Evolutionary conservation across 1,284 basidiomycete genomes (phyloP), one percentile per base, ranked within the genome.

Genomic region (Termitomyces sp.): DNA sequence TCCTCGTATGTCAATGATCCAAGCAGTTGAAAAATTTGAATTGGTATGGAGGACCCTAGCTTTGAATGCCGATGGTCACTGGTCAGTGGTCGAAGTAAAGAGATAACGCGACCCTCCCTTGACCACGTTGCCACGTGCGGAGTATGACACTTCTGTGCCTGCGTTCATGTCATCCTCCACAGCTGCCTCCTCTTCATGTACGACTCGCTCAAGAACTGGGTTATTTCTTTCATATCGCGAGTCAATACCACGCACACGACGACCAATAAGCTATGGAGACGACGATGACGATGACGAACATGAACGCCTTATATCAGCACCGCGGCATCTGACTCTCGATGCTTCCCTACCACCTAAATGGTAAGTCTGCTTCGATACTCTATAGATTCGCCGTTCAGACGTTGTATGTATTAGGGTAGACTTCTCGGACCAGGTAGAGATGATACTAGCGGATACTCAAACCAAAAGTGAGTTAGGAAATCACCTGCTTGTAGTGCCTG

Each of bases 191-290:
- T 50, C 51, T 43, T 56, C 57, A 41, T 55, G 53, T 34, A 80
- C 81, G 33, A 94, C 89, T 16, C 87, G 96, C 60, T 95, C 91
- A 1, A 74, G 96, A 46, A 98, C 96, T 3, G 83, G 94, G 47
- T 84, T 97, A 65, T 99, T 97, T 71, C 86, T 97, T 54, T 97
- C 94, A 9, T 93, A 93, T 69, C 82, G 96, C 57, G 92, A 97
- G 72, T 93, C 93, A 3, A 79, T 79, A 0, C 76, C 81, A 3
- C 76, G 76, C 38, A 41, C 70, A 70, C 63, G 68, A 37, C 57
- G 67, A 28, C 46, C 28, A 34, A 52, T 57, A 46, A 73, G 73
- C 63, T 68, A 77, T 60, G 69, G 73, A 55, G 64, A 70, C 11
- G 73, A 80, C 64, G 72, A 77, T n/a, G n/a, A n/a, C n/a, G 21